Evolutionary conservation across 2,329 filamentous ascomycete genomes (phyloP).

Genomic region (Nigrospora sphaerica): DNA sequence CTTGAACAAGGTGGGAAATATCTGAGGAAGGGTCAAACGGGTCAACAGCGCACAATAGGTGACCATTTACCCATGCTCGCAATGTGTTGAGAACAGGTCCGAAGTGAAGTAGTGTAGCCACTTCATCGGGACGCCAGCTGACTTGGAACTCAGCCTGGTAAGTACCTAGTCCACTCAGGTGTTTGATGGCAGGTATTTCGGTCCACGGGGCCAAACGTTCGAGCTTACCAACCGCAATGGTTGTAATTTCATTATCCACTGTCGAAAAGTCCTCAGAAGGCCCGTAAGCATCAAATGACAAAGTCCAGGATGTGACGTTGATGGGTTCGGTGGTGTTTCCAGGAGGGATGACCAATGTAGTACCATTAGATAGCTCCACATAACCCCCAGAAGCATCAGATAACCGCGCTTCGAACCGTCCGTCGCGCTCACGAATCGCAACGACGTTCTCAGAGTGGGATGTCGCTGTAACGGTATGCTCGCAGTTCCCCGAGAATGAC

Average conservation of each 20-base stretch:
- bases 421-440: not conserved
- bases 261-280: constrained; percentile 1
- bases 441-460: not conserved
- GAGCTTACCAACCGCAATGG: constrained; percentile 1
- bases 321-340: not conserved
- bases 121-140: not conserved
- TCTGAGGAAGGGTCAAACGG: not conserved
- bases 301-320: not conserved
- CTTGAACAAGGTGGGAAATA: not conserved
- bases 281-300: constrained; percentile 1
- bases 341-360: not conserved
- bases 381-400: not conserved
- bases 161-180: not conserved
- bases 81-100: constrained; percentile 3
- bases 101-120: not conserved
- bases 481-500: not conserved
- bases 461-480: not conserved
- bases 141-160: not conserved
- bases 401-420: not conserved
- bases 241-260: not conserved
- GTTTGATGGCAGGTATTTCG: constrained; percentile 1
- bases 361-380: constrained; percentile 2
- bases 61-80: constrained; percentile 3
- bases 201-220: constrained; percentile 1
- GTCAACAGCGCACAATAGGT: constrained; percentile 1